Evolutionary conservation across 805 yeast genomes (phyloP), one percentile per base, ranked within the genome.

Genomic region (Suhomyces prunicola): DNA sequence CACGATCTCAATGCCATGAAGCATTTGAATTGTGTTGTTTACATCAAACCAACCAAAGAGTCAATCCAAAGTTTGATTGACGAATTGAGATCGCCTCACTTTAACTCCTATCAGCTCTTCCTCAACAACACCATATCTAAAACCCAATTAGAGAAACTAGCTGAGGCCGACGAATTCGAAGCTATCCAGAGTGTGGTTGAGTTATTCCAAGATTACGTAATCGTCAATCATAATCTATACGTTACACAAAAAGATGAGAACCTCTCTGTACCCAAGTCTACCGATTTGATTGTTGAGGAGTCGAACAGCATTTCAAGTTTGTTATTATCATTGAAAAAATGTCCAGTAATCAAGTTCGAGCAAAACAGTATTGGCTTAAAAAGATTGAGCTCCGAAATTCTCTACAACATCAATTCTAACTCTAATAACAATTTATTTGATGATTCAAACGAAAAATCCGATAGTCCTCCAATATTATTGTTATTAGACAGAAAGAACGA

Each of bases 151-250:
- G 99, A 94, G 66, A 78, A 88, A 48, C 66, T 94, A 46, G 98
- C 99, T 0, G 97, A 90, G 67, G 81, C 89, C 2, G 99, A 94
- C 68, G 94, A 89, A 63, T 77, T 85, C 61, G 98, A 93, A 65
- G 83, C 84, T 8, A 87, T 94, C 8, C 72, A 78, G 5, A 81
- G 81, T 54, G 90, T 94, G 4, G 84, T 87, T 50, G 99, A 94
- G 64, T 65, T 92, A 40, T 94, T 90, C 65, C 88, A 86, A 60
- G 97, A 94, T 68, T 92, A 87, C 65, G 77, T 83, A 56, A 84
- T 89, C 6, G 70, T 93, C 50, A 90, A 90, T 67, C 77, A 76
- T 54, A 87, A 88, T 60, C 70, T 93, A 33, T 88, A 84, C 64
- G 44, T 60, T 54, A 74, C 57, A 62, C 46, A 48, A 23, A 23